Base-by-base conservation (phyloP, 345 rosid species). In the Turnera subulata region DNA sequence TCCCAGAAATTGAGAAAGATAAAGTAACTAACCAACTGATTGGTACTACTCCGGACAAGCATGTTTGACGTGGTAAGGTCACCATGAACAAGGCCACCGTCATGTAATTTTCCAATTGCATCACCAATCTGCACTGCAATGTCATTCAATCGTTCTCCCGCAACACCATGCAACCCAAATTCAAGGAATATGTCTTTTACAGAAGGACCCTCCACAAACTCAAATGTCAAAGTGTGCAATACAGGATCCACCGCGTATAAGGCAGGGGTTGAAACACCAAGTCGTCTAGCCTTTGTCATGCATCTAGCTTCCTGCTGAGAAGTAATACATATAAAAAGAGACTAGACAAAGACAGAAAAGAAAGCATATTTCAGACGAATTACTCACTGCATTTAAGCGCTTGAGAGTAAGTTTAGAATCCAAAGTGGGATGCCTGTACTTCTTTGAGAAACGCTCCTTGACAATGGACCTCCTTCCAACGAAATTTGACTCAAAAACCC, bases 1-100 rank as follows among this genome's bases (percentile, higher is more conserved):
- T 24, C 40, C 5, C 18, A 15, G 26, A 24, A 10, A 15, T 15
- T 13, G 37, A 11, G 24, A 40, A 12, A 32, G 1, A 26, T n/a
- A 26, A 40, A 46, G 66, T 50, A 67, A 70, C 78, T 70, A 45
- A 90, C 97, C 80, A 90, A 67, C 70, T 80, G 85, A 72, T 88
- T 84, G 23, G 78, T 76, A 51, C 73, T 86, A 42, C 63, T 73
- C 55, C 80, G 75, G 51, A 88, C 63, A 57, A 94, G 65, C 96
- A 94, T 90, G 70, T 94, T 90, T 24, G 96, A 88, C 0, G 99
- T 94, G 65, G 99, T 94, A 61, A 90, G 75, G 64, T 94, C 99
- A 33, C 99, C 99, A 62, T 94, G 99, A 71, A 88, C 64, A 57
- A 94, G 95, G 46, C 97, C 99, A 52, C 97, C 97, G 42, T 88